phyloP scores from a whole-genome alignment of 2,329 filamentous ascomycete genomes.

The Penicillium sp. region DNA sequence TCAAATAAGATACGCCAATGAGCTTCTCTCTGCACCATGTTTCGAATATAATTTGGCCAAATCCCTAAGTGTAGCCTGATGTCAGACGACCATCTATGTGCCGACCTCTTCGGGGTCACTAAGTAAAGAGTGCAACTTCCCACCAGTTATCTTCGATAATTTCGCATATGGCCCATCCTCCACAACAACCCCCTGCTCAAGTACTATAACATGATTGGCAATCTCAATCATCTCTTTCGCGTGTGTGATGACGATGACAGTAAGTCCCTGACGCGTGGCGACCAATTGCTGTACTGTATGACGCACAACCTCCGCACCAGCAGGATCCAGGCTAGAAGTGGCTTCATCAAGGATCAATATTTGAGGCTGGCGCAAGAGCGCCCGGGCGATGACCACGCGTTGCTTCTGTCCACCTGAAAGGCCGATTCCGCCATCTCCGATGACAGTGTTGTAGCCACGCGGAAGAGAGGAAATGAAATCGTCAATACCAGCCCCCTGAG shows the following conservation, averaged over 20 bases:
- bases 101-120: constrained; percentile 14
- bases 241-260: constrained; percentile 82
- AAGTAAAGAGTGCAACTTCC: constrained; percentile 49
- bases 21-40: background rate
- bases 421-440: constrained; percentile 74
- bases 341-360: constrained; percentile 85
- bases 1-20: background rate
- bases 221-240: constrained; percentile 81
- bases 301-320: constrained; percentile 65
- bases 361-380: constrained; percentile 68
- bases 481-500: constrained; percentile 63
- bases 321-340: constrained; percentile 75
- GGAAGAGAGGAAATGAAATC: constrained; percentile 75
- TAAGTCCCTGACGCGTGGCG: constrained; percentile 50
- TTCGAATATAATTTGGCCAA: too few relatives aligned
- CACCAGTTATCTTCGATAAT: constrained; percentile 50
- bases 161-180: constrained; percentile 70
- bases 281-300: constrained; percentile 62
- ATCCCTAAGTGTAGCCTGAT: background rate
- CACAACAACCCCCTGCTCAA: constrained; percentile 67
- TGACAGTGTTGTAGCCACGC: constrained; percentile 67
- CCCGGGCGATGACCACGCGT: constrained; percentile 76
- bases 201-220: constrained; percentile 70
- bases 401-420: constrained; percentile 84
- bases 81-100: background rate